Conservation (phyloP, 2,329 filamentous ascomycete species). For the Sporothrix sp. region DNA sequence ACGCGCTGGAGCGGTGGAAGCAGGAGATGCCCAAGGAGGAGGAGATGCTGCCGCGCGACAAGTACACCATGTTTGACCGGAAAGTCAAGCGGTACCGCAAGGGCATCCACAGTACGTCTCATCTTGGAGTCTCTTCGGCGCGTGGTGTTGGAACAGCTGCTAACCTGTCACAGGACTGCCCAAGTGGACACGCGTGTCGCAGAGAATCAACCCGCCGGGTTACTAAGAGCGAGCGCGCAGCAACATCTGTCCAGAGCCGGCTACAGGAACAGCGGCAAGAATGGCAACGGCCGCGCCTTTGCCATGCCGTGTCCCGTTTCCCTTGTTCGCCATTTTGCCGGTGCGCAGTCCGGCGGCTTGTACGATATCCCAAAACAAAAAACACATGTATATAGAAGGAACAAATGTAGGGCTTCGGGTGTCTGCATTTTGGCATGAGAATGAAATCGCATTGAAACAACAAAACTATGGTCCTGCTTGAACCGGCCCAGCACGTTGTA, state of each 20-base stretch:
- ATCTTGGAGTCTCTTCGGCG: too few relatives aligned
- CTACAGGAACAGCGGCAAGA: background rate
- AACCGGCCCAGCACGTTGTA: background rate
- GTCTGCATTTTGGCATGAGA: background rate
- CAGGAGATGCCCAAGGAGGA: conserved; percentile 88
- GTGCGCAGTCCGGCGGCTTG: conserved; percentile 3
- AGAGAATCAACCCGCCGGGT: conserved; percentile 87
- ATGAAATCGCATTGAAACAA: background rate
- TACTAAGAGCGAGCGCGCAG: conserved; percentile 47
- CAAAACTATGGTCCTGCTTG: background rate
- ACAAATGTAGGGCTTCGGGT: background rate
- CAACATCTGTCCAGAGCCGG: too few relatives aligned
- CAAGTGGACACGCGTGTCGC: conserved; percentile 93
- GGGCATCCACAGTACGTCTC: conserved; percentile 89
- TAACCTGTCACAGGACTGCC: conserved; percentile 51
- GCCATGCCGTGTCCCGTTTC: background rate
- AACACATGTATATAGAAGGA: conserved; percentile 4
- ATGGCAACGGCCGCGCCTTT: background rate
- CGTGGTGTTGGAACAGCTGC: conserved; percentile 8
- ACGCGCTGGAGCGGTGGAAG: conserved; percentile 84
- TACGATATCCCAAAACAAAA: conserved; percentile 14
- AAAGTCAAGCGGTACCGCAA: conserved; percentile 95
- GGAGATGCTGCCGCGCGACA: conserved; percentile 93
- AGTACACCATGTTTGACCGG: conserved; percentile 95
- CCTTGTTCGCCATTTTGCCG: background rate